These are phyloP conservation scores for Lichtheimia corymbifera DNA, from an alignment of 371 early-diverging fungal genomes.

Conservation along the genomic window DNA sequence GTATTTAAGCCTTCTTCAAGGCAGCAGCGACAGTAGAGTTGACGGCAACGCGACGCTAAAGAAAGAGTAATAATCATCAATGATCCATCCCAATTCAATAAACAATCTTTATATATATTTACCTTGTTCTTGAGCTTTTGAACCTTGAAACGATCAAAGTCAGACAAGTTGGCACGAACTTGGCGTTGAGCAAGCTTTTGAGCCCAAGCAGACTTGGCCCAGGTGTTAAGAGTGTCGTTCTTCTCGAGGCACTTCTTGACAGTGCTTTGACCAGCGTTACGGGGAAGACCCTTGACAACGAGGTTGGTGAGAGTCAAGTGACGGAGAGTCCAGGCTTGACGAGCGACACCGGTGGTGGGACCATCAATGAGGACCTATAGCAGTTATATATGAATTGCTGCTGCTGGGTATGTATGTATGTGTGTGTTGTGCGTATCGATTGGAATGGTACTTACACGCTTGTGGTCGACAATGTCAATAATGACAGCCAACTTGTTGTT, in stretches of 20 bases:
- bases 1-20: constrained; percentile 31
- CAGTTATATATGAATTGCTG: not conserved
- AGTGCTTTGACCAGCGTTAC: constrained; percentile 75
- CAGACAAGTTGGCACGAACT: constrained; percentile 79
- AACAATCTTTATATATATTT: constrained; percentile 15
- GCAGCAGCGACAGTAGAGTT: constrained; percentile 40
- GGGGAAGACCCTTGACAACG: constrained; percentile 85
- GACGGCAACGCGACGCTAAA: constrained; percentile 47
- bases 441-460: constrained; percentile 64
- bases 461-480: constrained; percentile 98
- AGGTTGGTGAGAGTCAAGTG: constrained; percentile 89
- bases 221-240: constrained; percentile 76
- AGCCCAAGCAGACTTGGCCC: constrained; percentile 92
- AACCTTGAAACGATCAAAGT: constrained; percentile 98
- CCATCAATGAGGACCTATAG: constrained; percentile 92
- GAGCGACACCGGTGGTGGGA: constrained; percentile 93
- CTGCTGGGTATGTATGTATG: not conserved
- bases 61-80: constrained; percentile 6
- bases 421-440: not conserved
- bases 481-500: constrained; percentile 97
- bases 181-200: constrained; percentile 87
- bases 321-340: constrained; percentile 86
- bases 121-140: constrained; percentile 83
- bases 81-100: not conserved
- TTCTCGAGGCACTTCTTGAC: constrained; percentile 87